Evolutionary conservation across 192 early-diverging fungal species (phyloP), one percentile per base, ranked within the genome.

Genomic region (Phycomyces nitens): DNA sequence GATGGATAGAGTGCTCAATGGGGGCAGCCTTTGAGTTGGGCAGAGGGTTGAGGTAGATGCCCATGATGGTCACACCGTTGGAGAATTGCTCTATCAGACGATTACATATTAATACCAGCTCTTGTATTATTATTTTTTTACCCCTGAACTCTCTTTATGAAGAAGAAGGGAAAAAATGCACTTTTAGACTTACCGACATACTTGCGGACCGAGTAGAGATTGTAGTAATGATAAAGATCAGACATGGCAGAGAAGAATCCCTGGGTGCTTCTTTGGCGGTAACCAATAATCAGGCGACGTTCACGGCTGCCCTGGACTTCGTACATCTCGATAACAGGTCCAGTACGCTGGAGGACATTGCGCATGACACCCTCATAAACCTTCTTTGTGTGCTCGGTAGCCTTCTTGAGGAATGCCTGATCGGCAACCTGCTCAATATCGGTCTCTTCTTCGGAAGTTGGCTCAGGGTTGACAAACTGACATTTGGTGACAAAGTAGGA

Each of bases 171-270:
- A 53, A 58, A 41, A 29, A 65, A 5, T 42, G 22, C 8, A 56
- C 24, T 8, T 47, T 20, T 11, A 16, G 42, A 66, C 78, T 66
- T 58, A 85, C 82, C 87, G 71, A 96, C 94, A 81, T 99, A 97
- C 82, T 99, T 99, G 67, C 96, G 84, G 58, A 94, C 93, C 55
- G 95, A 94, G 77, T 87, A 96, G 62, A 99, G 74, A 61, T 89
- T 84, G 82, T 99, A 99, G 86, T 91, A 99, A 84, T 99, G 97
- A 83, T 97, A 99, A 70, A 99, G 80, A 76, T 99, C 95, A 21
- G 91, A 94, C 79, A 99, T 86, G 65, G 95, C 95, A 5, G 94
- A 92, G 65, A 96, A 89, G 76, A 96, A 94, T 55, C 83, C 81
- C 77, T 91, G 91, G 16, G 97, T 97, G 73, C 87, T 93, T 65